Percentiles rank a stretch among this genome's conserved stretches.
phyloP scores from a whole-genome alignment of 768 basidiomycete genomes.

The Sarcodon sp. region DNA sequence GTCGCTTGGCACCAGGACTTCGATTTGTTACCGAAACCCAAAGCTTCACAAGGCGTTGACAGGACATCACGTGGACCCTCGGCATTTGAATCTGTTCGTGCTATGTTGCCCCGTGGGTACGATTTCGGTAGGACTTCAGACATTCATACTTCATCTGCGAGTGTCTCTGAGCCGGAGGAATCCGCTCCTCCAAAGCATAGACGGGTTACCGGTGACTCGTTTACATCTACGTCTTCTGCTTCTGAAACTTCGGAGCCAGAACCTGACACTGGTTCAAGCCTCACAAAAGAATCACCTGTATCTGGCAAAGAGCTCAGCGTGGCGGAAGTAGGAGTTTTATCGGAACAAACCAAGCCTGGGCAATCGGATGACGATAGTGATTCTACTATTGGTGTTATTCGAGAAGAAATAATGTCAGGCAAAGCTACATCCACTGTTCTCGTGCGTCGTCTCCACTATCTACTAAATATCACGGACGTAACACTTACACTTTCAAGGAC shows the following conservation, averaged over 20 bases:
- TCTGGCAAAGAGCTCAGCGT: conserved; percentile 6
- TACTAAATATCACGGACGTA: too few relatives aligned
- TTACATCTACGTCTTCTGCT: conserved; percentile 44
- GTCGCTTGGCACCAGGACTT: conserved; percentile 97
- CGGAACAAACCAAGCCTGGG: conserved; percentile 7
- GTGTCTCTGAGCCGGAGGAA: conserved; percentile 67
- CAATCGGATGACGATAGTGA: conserved; percentile 70
- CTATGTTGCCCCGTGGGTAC: conserved; percentile 57
- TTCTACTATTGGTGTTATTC: conserved; percentile 65
- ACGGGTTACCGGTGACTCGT: conserved; percentile 39
- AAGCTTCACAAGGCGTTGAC: conserved; percentile 35
- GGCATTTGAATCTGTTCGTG: conserved; percentile 56
- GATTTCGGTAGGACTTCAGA: conserved; percentile 43
- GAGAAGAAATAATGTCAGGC: conserved; percentile 1
- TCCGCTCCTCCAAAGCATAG: conserved; percentile 27
- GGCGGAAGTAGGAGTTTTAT: conserved; percentile 2
- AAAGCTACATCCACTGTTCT: not conserved
- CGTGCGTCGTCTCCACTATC: not conserved
- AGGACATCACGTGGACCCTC: conserved; percentile 40
- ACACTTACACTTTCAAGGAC: not conserved
- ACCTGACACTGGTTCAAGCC: conserved; percentile 16
- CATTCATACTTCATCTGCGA: conserved; percentile 42
- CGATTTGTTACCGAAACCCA: conserved; percentile 69
- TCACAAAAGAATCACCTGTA: conserved; percentile 1
- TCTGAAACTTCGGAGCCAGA: conserved; percentile 65